Base-by-base conservation (phyloP, 805 yeast genomes). In the Sungouiella blattae region DNA sequence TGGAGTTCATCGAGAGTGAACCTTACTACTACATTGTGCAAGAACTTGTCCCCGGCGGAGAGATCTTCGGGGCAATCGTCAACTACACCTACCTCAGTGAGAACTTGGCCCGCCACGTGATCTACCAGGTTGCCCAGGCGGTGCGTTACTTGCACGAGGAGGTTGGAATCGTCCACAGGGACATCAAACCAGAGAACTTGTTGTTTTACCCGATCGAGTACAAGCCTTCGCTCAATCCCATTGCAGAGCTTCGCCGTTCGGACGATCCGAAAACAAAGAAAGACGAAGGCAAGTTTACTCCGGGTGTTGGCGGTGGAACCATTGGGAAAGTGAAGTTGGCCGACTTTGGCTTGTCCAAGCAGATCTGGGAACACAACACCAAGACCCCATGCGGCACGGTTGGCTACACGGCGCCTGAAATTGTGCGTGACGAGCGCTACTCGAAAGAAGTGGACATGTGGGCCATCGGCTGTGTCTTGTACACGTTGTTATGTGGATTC, bases 161-260 rank as follows among this genome's bases (percentile, higher is more conserved):
- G 30, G 52, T 47, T 36, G 82, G 77, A 41, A 72, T 80, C 11
- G 94, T 83, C 16, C 94, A 84, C 56, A 64, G 94, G 28, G 94
- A 84, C 35, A 83, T 84, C 50, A 84, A 84, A 58, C 94, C 94
- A 1, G 94, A 84, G 46, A 84, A 84, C 54, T 60, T 84, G 30
- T 60, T 84, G 27, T 85, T 81, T 54, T 69, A 73, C 28, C 83
- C 80, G 1, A 73, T 73, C 18, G 70, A 71, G 7, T 61, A 66
- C 36, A 53, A 62, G 5, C 83, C 86, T 41, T 72, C 26, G 40
- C 55, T 44, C 17, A 54, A 59, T 33, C 67, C 67, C 2, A 41
- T 64, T 27, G 36, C 64, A 8, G 64, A 57, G 43, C 53, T 62
- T 33, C 61, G 86, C 23, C 60, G 60, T 33, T 72, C 80, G 0